Percentiles rank a stretch among this genome's conserved stretches.
phyloP scores from a whole-genome alignment of 2,329 filamentous ascomycete genomes.

The Fusarium fujikuroi region DNA sequence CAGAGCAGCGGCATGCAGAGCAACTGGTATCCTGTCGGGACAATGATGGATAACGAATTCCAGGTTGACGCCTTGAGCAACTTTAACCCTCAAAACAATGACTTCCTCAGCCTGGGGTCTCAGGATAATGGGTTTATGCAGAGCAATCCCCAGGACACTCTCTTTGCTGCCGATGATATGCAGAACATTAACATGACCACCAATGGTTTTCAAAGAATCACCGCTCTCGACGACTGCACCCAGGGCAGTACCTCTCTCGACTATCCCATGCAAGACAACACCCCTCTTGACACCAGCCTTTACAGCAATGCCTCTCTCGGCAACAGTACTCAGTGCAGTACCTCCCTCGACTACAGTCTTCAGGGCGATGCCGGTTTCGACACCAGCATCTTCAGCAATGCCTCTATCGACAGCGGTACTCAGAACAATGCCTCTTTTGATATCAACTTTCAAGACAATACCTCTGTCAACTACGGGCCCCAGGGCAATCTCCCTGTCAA shows the following conservation, averaged over 20 bases:
- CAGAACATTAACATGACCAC: not conserved
- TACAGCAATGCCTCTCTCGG: not conserved
- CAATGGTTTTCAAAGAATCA: not conserved
- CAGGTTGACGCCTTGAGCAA: not conserved
- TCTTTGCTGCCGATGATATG: not conserved
- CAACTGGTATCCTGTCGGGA: not conserved
- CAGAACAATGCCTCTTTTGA: not conserved
- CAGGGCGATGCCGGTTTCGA: not conserved
- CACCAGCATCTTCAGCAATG: not conserved
- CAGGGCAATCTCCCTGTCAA: not conserved
- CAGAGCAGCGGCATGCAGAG: not conserved
- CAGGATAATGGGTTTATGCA: not conserved
- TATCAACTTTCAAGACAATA: not conserved
- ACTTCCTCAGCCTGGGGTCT: not conserved
- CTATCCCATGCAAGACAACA: not conserved
- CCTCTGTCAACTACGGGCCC: not conserved
- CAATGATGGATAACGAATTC: not conserved
- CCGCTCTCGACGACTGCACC: not conserved
- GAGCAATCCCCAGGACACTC: not conserved
- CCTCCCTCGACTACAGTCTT: not conserved
- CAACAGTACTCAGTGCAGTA: not conserved
- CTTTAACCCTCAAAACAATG: not conserved
- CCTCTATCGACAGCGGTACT: not conserved
- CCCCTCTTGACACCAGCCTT: not conserved
- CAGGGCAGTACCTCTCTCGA: not conserved